These are phyloP conservation scores for Priceomyces melissophilus DNA, from an alignment of 805 yeast species.

Conservation along the genomic window DNA sequence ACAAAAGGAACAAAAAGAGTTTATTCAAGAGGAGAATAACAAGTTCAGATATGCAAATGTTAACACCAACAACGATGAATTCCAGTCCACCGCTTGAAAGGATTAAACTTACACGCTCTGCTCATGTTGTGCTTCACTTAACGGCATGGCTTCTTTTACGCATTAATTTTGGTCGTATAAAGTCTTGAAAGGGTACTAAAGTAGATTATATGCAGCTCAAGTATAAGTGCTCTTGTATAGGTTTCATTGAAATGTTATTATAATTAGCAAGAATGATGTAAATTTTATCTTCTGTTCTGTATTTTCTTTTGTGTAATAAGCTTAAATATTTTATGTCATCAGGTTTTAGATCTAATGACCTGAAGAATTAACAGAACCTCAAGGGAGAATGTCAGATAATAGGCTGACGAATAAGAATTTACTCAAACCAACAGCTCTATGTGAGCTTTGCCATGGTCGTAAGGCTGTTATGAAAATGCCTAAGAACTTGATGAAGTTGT, in stretches of 20 bases:
- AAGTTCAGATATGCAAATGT: slow-evolving; percentile 45
- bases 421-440: slow-evolving; percentile 45
- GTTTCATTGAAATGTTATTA: not conserved
- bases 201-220: slow-evolving; percentile 1
- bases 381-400: not conserved
- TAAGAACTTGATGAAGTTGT: slow-evolving; percentile 82
- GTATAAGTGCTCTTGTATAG: slow-evolving; percentile 1
- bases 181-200: slow-evolving; percentile 1
- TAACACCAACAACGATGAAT: slow-evolving; percentile 42
- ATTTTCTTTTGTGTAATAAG: not conserved
- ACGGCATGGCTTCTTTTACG: slow-evolving; percentile 8
- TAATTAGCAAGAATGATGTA: not conserved
- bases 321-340: not conserved
- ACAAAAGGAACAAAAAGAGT: slow-evolving; percentile 28
- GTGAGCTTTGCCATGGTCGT: slow-evolving; percentile 80
- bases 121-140: slow-evolving; percentile 2
- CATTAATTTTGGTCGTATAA: not conserved
- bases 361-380: not conserved
- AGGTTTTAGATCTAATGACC: not conserved
- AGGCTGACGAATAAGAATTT: slow-evolving; percentile 10
- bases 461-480: slow-evolving; percentile 91
- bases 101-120: not conserved
- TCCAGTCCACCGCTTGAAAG: slow-evolving; percentile 29
- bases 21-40: slow-evolving; percentile 35
- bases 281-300: not conserved